phyloP scores from a whole-genome alignment of 192 early-diverging fungal genomes.

The Allomyces arbusculus region DNA sequence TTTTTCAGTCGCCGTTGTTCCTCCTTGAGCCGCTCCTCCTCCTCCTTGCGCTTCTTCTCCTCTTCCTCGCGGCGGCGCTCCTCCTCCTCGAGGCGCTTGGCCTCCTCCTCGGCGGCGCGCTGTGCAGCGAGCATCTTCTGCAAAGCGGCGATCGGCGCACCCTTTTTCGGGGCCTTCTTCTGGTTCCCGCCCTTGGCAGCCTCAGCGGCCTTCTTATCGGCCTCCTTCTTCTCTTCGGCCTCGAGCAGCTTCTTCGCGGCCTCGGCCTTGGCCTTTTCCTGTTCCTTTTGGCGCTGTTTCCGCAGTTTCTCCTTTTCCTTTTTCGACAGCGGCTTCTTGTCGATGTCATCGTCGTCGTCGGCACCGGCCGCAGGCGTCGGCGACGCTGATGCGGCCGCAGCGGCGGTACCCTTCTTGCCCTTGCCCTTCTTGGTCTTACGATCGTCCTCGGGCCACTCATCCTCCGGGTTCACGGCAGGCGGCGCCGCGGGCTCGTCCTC shows the following conservation, averaged over 20 bases:
- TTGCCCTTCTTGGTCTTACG: conserved; percentile 28
- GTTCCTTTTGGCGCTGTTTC: conserved; percentile 51
- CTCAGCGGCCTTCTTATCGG: conserved; percentile 11
- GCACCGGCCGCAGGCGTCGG: conserved; percentile 8
- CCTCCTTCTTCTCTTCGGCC: conserved; percentile 26
- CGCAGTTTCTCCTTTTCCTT: conserved; percentile 74
- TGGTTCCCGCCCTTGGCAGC: conserved; percentile 9
- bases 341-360: conserved; percentile 11
- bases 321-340: conserved; percentile 53
- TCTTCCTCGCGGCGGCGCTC: conserved; percentile 42
- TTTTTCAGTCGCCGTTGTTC: conserved; percentile 55
- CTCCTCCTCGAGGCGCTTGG: conserved; percentile 37
- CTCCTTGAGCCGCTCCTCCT: conserved; percentile 58
- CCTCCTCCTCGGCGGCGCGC: conserved; percentile 60
- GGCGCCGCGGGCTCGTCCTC: conserved; percentile 11
- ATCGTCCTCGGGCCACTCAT: conserved; percentile 20
- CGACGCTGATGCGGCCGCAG: conserved; percentile 9
- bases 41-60: conserved; percentile 44
- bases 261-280: conserved; percentile 1
- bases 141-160: conserved; percentile 25
- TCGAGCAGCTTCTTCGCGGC: conserved; percentile 20
- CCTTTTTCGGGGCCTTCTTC: conserved; percentile 34
- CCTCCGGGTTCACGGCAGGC: not conserved
- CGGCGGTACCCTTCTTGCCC: conserved; percentile 20
- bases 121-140: conserved; percentile 52